These are phyloP conservation scores for Singerocomus inundabilis DNA, from an alignment of 1,284 basidiomycete species.

Conservation along the genomic window DNA sequence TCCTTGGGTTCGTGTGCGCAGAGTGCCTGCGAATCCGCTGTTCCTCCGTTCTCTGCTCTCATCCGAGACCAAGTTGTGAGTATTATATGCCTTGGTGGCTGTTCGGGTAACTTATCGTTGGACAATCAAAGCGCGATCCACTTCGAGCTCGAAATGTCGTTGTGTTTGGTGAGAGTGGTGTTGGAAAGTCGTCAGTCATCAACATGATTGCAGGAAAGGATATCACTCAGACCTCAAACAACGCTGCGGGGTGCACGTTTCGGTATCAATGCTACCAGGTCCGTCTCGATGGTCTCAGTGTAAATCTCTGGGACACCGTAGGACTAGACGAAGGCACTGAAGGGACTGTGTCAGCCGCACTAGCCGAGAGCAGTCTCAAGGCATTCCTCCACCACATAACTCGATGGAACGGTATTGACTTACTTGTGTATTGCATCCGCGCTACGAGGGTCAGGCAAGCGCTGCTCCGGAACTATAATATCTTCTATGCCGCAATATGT, in stretches of 20 bases:
- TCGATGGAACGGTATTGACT: constrained; percentile 26
- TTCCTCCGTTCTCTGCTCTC: constrained; percentile 1
- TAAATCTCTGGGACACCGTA: constrained; percentile 33
- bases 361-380: constrained; percentile 26
- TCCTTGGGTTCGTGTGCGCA: constrained; percentile 4
- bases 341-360: constrained; percentile 21
- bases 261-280: constrained; percentile 19
- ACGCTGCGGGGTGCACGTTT: constrained; percentile 30
- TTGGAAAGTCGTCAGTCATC: constrained; percentile 35
- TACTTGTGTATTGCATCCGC: constrained; percentile 36
- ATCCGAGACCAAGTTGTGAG: constrained; percentile 14
- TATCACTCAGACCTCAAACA: constrained; percentile 26
- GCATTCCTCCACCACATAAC: constrained; percentile 28
- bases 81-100: neutral
- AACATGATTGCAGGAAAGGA: constrained; percentile 27
- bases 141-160: constrained; percentile 26
- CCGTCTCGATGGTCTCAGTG: constrained; percentile 11
- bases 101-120: neutral
- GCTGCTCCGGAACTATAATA: constrained; percentile 30
- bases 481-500: constrained; percentile 31
- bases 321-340: constrained; percentile 31
- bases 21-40: constrained; percentile 13
- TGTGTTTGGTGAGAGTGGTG: constrained; percentile 32
- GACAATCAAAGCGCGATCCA: constrained; percentile 10
- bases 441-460: constrained; percentile 30